phyloP scores from a whole-genome alignment of 345 rosid species.

The Heritiera fomes region DNA sequence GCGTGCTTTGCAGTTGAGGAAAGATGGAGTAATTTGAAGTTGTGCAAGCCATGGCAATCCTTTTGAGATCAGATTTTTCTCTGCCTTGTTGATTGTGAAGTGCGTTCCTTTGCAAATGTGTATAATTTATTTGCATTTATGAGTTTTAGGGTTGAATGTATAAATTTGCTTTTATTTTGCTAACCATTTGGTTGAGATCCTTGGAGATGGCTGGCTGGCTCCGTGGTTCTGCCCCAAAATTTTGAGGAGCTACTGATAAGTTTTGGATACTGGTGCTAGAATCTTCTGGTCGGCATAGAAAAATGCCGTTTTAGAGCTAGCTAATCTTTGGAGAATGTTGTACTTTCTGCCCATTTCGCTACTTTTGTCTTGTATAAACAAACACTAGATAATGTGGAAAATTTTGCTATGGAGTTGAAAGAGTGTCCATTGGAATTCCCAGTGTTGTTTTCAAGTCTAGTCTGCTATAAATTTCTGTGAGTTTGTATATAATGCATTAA shows the following conservation, averaged over 20 bases:
- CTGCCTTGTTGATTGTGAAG: conserved; percentile 24
- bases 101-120: conserved; percentile 57
- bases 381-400: conserved; percentile 34
- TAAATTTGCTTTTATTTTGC: conserved; percentile 17
- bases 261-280: conserved; percentile 24
- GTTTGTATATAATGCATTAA: no score
- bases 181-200: conserved; percentile 28
- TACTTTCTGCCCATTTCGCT: conserved; percentile 32
- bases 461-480: no score
- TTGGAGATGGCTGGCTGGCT: conserved; percentile 30
- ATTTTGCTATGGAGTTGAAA: conserved; percentile 38
- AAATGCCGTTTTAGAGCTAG: conserved; percentile 28
- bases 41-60: neutral
- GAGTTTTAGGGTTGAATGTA: conserved; percentile 30
- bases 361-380: conserved; percentile 45
- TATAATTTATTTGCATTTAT: conserved; percentile 38
- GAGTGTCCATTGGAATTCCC: neutral
- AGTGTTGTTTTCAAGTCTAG: neutral
- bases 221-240: conserved; percentile 25
- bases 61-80: conserved; percentile 18
- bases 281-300: conserved; percentile 29
- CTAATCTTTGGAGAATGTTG: conserved; percentile 39
- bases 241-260: conserved; percentile 24
- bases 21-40: neutral
- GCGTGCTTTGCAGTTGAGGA: neutral